Evolutionary conservation across 169 alveolate species (phyloP).

Genomic region (Plasmodium knowlesi): DNA sequence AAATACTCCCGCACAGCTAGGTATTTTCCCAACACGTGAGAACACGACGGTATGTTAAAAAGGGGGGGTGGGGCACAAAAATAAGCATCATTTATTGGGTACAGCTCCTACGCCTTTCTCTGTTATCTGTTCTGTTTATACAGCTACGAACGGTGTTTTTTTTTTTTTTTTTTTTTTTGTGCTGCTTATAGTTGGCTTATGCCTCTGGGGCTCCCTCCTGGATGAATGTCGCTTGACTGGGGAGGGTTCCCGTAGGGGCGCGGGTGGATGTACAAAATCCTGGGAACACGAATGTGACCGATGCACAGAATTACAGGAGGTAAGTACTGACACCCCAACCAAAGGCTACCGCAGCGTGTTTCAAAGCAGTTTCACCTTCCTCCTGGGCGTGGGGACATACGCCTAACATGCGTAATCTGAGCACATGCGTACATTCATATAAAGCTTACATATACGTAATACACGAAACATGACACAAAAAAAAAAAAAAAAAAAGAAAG

Average conservation of each 20-base stretch:
- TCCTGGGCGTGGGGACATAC: background rate
- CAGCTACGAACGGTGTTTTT: background rate
- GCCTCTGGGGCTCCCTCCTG: background rate
- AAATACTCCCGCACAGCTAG: background rate
- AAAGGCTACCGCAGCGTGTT: background rate
- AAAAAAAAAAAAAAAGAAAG: background rate
- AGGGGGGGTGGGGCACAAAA: background rate
- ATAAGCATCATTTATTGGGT: background rate
- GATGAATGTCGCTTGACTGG: background rate
- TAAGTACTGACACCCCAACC: background rate
- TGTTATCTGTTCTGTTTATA: background rate
- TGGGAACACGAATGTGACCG: background rate
- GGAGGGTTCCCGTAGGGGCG: background rate
- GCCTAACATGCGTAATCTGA: background rate
- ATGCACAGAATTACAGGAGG: background rate
- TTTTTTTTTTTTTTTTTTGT: background rate
- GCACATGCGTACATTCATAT: constrained; percentile 2
- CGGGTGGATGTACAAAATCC: background rate
- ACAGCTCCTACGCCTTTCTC: background rate
- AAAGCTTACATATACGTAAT: background rate
- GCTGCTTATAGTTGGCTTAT: background rate
- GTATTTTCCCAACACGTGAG: background rate
- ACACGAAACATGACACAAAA: background rate
- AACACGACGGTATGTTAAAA: background rate
- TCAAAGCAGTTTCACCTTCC: background rate